These are phyloP conservation scores for Glonium stellatum DNA, from an alignment of 495 filamentous ascomycete species.

Conservation along the genomic window DNA sequence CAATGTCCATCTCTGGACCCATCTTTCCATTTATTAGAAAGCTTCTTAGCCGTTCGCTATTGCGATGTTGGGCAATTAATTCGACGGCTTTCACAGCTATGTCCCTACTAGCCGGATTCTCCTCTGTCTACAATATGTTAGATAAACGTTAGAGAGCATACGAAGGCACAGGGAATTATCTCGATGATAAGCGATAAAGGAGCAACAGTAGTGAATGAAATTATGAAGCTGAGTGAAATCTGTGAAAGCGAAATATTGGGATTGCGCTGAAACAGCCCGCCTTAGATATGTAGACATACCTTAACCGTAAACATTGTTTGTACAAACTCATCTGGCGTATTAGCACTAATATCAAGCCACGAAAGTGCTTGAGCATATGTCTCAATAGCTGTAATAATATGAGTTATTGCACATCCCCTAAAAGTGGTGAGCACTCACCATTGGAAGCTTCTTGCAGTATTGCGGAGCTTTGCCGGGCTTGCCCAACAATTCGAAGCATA, in stretches of 20 bases:
- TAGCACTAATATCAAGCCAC: constrained; percentile 48
- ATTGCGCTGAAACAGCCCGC: no score
- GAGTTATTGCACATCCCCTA: not conserved
- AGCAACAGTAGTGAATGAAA: not conserved
- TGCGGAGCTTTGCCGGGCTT: constrained; percentile 44
- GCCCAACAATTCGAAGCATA: constrained; percentile 51
- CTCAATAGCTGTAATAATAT: constrained; percentile 40
- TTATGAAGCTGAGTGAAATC: no score
- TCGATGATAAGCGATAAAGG: not conserved
- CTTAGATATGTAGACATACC: constrained; percentile 33
- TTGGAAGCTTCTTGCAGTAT: constrained; percentile 52
- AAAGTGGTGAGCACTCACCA: constrained; percentile 32
- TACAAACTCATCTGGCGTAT: constrained; percentile 54
- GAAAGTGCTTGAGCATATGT: constrained; percentile 55
- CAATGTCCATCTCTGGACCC: constrained; percentile 48
- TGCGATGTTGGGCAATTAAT: constrained; percentile 50
- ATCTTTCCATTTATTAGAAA: constrained; percentile 52
- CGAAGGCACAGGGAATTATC: not conserved
- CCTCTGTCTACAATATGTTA: constrained; percentile 30
- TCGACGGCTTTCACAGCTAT: constrained; percentile 48
- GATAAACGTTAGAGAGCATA: not conserved
- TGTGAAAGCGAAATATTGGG: no score
- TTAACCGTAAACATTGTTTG: constrained; percentile 53
- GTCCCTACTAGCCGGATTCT: constrained; percentile 44
- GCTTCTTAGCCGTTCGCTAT: constrained; percentile 47